Evolutionary conservation across 2,329 filamentous ascomycete species (phyloP).

Genomic region (Chaetomium sp.): DNA sequence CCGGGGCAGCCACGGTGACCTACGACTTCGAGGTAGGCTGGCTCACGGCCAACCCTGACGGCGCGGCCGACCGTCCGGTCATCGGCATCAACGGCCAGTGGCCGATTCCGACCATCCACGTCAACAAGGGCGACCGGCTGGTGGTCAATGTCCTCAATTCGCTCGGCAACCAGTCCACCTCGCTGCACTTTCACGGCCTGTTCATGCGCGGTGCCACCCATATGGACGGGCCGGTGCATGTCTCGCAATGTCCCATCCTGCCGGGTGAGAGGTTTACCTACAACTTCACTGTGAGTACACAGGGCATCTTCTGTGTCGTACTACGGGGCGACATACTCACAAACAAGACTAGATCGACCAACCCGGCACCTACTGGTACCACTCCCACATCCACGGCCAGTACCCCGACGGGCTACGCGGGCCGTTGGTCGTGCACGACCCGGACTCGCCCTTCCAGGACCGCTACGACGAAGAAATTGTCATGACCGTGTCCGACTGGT

Average conservation of each 20-base stretch:
- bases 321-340: background rate
- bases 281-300: conserved; percentile 55
- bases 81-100: conserved; percentile 74
- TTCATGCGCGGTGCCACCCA: conserved; percentile 60
- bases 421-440: conserved; percentile 59
- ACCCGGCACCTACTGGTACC: conserved; percentile 75
- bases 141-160: conserved; percentile 53
- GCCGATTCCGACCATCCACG: conserved; percentile 63
- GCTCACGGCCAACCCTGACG: conserved; percentile 68
- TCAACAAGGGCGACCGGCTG: conserved; percentile 54
- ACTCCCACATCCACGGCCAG: conserved; percentile 60
- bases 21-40: conserved; percentile 66
- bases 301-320: background rate
- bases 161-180: conserved; percentile 56
- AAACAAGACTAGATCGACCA: conserved; percentile 45
- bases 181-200: conserved; percentile 65
- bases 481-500: conserved; percentile 64
- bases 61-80: conserved; percentile 53
- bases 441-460: conserved; percentile 48
- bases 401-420: conserved; percentile 65
- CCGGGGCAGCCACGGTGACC: conserved; percentile 39
- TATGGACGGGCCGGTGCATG: conserved; percentile 64
- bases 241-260: conserved; percentile 61
- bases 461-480: conserved; percentile 58
- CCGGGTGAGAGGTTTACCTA: conserved; percentile 62